Evolutionary conservation across 202 grass and related monocot genomes (phyloP).

Genomic region (Carex sylvatica): DNA sequence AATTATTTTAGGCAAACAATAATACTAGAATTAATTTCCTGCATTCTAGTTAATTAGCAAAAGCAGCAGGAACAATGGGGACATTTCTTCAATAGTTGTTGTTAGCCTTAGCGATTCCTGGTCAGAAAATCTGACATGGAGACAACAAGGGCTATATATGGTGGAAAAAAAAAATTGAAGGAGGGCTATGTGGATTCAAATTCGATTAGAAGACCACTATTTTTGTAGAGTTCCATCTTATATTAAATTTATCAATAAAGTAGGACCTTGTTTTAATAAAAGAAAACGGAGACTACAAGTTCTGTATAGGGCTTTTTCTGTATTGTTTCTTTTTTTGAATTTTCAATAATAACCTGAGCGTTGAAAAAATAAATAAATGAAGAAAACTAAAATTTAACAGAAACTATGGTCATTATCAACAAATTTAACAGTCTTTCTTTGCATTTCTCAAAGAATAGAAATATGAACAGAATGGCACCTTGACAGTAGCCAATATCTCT

Average conservation of each 20-base stretch:
- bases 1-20: background rate
- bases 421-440: constrained; percentile 1
- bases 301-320: background rate
- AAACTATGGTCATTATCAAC: background rate
- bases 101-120: no score
- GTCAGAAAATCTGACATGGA: background rate
- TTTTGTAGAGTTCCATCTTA: background rate
- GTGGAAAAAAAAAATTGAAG: background rate
- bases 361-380: background rate
- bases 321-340: background rate
- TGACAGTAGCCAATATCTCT: constrained; percentile 95
- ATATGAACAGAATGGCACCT: constrained; percentile 37
- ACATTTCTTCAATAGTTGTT: background rate
- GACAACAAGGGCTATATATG: background rate
- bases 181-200: background rate
- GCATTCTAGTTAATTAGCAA: constrained; percentile 12
- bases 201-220: background rate
- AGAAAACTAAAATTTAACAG: background rate
- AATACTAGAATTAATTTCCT: background rate
- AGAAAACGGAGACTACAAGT: background rate
- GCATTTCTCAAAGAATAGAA: constrained; percentile 13
- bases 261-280: background rate
- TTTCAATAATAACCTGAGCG: background rate
- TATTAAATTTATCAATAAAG: constrained; percentile 5
- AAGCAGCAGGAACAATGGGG: background rate